Percentiles rank a stretch among this genome's conserved stretches.
Conservation (phyloP, 2,329 filamentous ascomycete genomes). For the Escovopsis sp. region DNA sequence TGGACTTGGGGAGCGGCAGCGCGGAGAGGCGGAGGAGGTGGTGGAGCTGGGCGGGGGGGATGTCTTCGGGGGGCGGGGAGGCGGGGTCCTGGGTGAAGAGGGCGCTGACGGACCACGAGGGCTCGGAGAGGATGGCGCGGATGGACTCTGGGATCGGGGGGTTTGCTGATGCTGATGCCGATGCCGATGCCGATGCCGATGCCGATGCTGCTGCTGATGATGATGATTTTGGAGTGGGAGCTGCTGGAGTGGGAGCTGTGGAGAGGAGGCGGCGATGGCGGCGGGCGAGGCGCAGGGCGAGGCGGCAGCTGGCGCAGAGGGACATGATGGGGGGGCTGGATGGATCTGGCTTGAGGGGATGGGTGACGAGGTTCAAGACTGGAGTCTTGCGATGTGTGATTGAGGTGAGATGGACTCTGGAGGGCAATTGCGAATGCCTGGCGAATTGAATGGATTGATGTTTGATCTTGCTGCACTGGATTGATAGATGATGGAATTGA, state of each 20-base stretch:
- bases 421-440: no score
- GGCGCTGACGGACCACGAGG: slow-evolving; percentile 72
- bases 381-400: no score
- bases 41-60: slow-evolving; percentile 55
- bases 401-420: no score
- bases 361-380: background rate
- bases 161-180: no score
- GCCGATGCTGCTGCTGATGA: no score
- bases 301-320: slow-evolving; percentile 18
- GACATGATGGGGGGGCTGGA: slow-evolving; percentile 16
- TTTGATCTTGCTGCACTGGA: no score
- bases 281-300: slow-evolving; percentile 12
- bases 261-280: slow-evolving; percentile 4
- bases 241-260: slow-evolving; percentile 6
- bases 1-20: slow-evolving; percentile 53
- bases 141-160: slow-evolving; percentile 8
- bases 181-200: no score
- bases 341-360: background rate
- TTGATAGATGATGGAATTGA: no score
- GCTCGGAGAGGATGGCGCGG: slow-evolving; percentile 45
- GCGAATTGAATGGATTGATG: no score
- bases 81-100: slow-evolving; percentile 34
- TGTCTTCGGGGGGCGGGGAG: slow-evolving; percentile 19
- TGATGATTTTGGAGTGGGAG: slow-evolving; percentile 6
- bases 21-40: slow-evolving; percentile 85